Conservation (phyloP, 2,329 filamentous ascomycete species). For the Apiospora sp. region DNA sequence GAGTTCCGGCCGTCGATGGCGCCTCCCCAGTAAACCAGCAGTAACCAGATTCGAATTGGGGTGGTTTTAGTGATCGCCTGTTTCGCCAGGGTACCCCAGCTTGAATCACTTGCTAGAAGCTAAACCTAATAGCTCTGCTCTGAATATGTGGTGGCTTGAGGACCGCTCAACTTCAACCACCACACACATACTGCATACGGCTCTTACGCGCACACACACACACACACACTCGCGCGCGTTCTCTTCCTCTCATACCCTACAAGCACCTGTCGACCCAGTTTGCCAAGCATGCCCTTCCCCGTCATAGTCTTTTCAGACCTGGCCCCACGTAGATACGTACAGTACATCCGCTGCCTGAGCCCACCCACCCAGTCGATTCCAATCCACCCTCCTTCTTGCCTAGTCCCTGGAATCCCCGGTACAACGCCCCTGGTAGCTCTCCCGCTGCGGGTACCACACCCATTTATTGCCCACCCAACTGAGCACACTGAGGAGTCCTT, state of each 20-base stretch:
- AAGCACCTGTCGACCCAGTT: slow-evolving; percentile 4
- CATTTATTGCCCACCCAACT: background rate
- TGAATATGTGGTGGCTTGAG: slow-evolving; percentile 9
- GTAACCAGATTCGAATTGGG: background rate
- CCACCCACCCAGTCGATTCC: background rate
- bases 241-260: slow-evolving; percentile 11
- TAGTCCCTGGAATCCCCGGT: slow-evolving; percentile 15
- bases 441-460: slow-evolving; percentile 18
- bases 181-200: slow-evolving; percentile 12
- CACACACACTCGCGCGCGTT: background rate
- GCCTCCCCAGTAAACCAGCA: background rate
- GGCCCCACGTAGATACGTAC: background rate
- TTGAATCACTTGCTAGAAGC: slow-evolving; percentile 7
- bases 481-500: background rate
- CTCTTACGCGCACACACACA: background rate
- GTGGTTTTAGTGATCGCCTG: slow-evolving; percentile 10
- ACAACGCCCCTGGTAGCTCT: slow-evolving; percentile 20
- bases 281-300: slow-evolving; percentile 9
- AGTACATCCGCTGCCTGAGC: background rate
- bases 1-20: slow-evolving; percentile 21
- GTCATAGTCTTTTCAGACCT: background rate
- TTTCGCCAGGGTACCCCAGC: slow-evolving; percentile 6
- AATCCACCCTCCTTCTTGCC: background rate
- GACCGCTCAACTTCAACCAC: slow-evolving; percentile 17
- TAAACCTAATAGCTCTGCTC: slow-evolving; percentile 6